These are phyloP conservation scores for Trypanosoma caninum DNA, from an alignment of 208 protist species.

Conservation along the genomic window DNA sequence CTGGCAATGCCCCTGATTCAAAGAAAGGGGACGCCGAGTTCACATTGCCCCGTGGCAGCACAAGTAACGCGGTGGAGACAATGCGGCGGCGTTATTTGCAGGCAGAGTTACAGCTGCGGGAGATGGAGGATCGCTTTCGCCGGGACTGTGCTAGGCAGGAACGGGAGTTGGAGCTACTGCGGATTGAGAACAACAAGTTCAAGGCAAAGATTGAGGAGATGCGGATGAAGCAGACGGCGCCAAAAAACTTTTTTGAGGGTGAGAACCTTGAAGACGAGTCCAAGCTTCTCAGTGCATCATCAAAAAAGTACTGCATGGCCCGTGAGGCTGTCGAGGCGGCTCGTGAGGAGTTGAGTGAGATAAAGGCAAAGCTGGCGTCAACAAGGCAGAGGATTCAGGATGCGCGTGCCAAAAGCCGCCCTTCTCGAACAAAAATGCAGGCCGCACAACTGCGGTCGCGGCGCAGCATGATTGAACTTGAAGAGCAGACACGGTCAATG, in stretches of 20 bases:
- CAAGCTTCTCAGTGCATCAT: constrained; percentile 47
- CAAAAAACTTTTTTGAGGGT: not conserved
- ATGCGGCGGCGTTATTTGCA: constrained; percentile 57
- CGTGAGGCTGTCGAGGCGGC: constrained; percentile 37
- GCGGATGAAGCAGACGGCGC: constrained; percentile 71
- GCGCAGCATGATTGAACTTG: constrained; percentile 14
- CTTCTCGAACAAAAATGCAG: too few species aligned
- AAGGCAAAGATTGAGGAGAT: constrained; percentile 51
- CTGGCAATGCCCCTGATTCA: not conserved
- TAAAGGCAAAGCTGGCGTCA: constrained; percentile 35
- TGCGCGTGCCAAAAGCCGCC: too few species aligned
- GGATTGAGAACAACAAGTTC: constrained; percentile 45
- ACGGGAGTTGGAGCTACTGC: constrained; percentile 60
- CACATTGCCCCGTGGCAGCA: constrained; percentile 7
- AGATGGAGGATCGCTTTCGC: constrained; percentile 67
- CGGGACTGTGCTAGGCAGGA: constrained; percentile 54
- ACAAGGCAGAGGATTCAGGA: constrained; percentile 29
- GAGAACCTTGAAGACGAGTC: constrained; percentile 13
- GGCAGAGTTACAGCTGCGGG: constrained; percentile 61
- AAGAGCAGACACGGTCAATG: constrained; percentile 20
- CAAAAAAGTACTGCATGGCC: constrained; percentile 45
- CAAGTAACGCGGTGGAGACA: constrained; percentile 22
- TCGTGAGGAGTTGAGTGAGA: constrained; percentile 40
- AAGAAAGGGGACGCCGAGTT: not conserved
- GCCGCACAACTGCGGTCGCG: too few species aligned